Conservation (phyloP, 805 yeast species). For the Nakazawaea siamensis region DNA sequence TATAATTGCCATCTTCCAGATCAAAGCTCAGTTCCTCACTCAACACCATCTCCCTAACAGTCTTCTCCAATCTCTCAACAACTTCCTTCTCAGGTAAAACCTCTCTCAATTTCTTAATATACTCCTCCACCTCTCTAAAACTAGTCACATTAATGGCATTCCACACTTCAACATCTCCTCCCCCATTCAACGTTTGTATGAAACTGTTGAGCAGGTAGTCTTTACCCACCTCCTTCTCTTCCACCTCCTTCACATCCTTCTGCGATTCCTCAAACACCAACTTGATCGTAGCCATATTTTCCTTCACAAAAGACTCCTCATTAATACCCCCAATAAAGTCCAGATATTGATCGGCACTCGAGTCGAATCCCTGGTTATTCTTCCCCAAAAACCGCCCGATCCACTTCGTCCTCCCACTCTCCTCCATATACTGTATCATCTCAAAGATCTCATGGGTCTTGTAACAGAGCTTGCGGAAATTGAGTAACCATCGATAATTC, state of each 20-base stretch:
- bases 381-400: slow-evolving; percentile 44
- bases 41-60: slow-evolving; percentile 28
- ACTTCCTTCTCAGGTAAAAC: slow-evolving; percentile 23
- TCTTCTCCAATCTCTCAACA: slow-evolving; percentile 25
- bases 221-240: slow-evolving; percentile 15
- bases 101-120: slow-evolving; percentile 26
- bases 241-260: slow-evolving; percentile 15
- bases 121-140: slow-evolving; percentile 24
- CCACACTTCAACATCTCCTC: slow-evolving; percentile 10
- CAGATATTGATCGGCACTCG: slow-evolving; percentile 1
- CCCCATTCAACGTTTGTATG: slow-evolving; percentile 4
- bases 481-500: slow-evolving; percentile 44
- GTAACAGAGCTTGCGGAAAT: slow-evolving; percentile 26
- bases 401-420: slow-evolving; percentile 53
- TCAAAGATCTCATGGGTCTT: slow-evolving; percentile 52
- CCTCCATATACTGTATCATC: slow-evolving; percentile 48
- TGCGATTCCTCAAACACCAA: slow-evolving; percentile 1
- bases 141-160: slow-evolving; percentile 12
- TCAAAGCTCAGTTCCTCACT: slow-evolving; percentile 21
- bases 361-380: slow-evolving; percentile 9
- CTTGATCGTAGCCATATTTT: slow-evolving; percentile 12
- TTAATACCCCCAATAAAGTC: slow-evolving; percentile 27
- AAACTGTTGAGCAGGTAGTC: slow-evolving; percentile 9
- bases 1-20: slow-evolving; percentile 23
- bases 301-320: slow-evolving; percentile 16